Base-by-base conservation (phyloP, 1,284 basidiomycete genomes). In the Heterobasidion irregulare region DNA sequence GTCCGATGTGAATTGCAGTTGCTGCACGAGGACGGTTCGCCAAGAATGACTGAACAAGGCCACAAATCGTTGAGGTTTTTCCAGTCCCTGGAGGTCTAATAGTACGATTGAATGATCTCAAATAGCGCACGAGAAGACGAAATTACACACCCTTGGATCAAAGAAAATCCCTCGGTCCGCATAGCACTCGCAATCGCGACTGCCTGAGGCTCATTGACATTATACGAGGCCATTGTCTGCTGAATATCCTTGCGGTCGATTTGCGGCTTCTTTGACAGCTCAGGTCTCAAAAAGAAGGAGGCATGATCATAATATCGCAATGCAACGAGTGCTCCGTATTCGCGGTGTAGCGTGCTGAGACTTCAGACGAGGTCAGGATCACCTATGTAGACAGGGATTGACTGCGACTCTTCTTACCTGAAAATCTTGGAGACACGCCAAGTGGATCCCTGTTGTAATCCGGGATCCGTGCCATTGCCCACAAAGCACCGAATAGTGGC, bases 51-150 rank as follows among this genome's bases (percentile, higher is more conserved):
- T 92, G 87, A 2, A 98, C 89, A n/a, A 99, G 77, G 16, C 92
- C 94, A 63, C 94, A 92, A 61, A 99, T 99, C 0, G 97, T 99
- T 52, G 94, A 98, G 9, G 97, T 99, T 73, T 99, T 99, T 45
- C 97, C 97, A 0, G 97, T 99, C 61, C 97, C 97, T 1, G 97
- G 97, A 33, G 97, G 97, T 50, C 94, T 94, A 8, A 10, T 12
- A 10, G 63, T 13, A 35, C n/a, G 19, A 49, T 54, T 50, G n/a
- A 33, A 16, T 18, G 18, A 18, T 16, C 13, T 8, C 13, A 50
- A 32, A 47, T 9, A 8, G 45, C n/a, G 38, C 38, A 41, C 5
- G 8, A 38, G 35, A 15, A 35, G 35, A 41, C 18, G 19, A 50
- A 26, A 32, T 36, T 36, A 33, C 19, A 71, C 81, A 95, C 94